Conservation (phyloP, 1,139 yeast species). For the Pichia sp. region DNA sequence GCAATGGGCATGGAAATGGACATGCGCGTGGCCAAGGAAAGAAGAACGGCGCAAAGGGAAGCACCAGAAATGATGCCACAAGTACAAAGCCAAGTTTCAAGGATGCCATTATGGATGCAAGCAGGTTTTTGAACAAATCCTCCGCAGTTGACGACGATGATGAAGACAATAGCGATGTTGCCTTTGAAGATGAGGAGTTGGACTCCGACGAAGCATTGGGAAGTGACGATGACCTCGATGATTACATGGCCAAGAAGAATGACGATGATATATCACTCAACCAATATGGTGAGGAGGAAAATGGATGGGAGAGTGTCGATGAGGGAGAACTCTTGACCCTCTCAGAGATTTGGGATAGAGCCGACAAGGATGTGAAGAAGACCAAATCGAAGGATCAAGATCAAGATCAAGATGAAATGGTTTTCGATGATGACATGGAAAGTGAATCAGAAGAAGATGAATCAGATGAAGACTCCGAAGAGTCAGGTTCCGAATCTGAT, state of each 20-base stretch:
- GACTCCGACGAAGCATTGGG: slow-evolving; percentile 76
- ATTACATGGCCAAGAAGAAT: slow-evolving; percentile 27
- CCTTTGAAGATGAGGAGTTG: slow-evolving; percentile 57
- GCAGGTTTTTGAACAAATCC: slow-evolving; percentile 21
- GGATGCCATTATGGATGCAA: slow-evolving; percentile 29
- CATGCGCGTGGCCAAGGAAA: no score
- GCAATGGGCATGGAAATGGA: no score
- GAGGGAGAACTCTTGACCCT: slow-evolving; percentile 68
- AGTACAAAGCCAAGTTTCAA: slow-evolving; percentile 23
- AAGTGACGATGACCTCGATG: slow-evolving; percentile 68
- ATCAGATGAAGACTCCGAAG: slow-evolving; percentile 18
- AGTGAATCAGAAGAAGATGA: slow-evolving; percentile 21
- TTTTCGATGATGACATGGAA: slow-evolving; percentile 27
- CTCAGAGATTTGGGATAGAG: slow-evolving; percentile 86
- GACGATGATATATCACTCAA: slow-evolving; percentile 22
- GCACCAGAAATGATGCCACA: no score
- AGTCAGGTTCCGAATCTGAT: slow-evolving; percentile 15
- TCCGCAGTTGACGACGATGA: slow-evolving; percentile 22
- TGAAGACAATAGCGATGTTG: slow-evolving; percentile 29
- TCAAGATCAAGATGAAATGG: slow-evolving; percentile 14
- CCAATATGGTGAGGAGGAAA: slow-evolving; percentile 36
- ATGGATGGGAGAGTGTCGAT: slow-evolving; percentile 48
- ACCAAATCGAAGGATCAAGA: background rate
- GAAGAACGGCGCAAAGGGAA: no score
- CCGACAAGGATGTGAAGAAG: slow-evolving; percentile 42